Evolutionary conservation across 305 asterid species (phyloP), one percentile per base, ranked within the genome.

Genomic region (Plantago rigida): DNA sequence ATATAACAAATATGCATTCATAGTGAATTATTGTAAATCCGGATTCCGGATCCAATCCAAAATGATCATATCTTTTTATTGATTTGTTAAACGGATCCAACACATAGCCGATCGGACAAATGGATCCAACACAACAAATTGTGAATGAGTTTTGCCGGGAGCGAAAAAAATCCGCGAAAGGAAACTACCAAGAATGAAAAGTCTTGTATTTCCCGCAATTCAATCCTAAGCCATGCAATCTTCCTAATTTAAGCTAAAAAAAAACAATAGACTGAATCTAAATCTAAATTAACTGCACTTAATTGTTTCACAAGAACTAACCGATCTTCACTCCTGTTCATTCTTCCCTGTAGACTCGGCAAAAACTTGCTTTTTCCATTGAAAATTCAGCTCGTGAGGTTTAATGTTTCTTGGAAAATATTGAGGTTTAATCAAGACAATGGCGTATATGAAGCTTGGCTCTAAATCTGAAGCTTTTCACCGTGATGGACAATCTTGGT

Each of bases 371-470:
- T 2, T 15, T 15, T 3, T 57, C 39, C 36, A 10, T 39, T 42
- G 7, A 42, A 56, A n/a, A 53, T 56, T 56, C 60, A 55, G 5
- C 62, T 12, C 36, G 1, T 14, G 17, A 57, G 17, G 13, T 13
- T 7, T 63, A 17, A 17, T 17, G 19, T 17, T 17, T 17, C 19
- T 17, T 17, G 19, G 19, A 17, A 17, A 17, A 17, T 17, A 19
- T 67, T 54, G 36, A 50, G 53, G 15, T 57, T 1, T 22, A 22
- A 22, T 22, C 26, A 22, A 22, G 26, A 22, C 26, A 2, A 83
- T 89, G 97, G 94, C 94, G 29, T 84, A 62, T 76, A 68, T 82
- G 90, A 85, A 73, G 64, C 76, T 87, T 51, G 97, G 95, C 65
- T 83, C 97, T 5, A 89, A 89, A 77, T 83, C 95, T 6, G 94